phyloP scores from a whole-genome alignment of 2,329 filamentous ascomycete genomes.

The Emmonsia crescens region DNA sequence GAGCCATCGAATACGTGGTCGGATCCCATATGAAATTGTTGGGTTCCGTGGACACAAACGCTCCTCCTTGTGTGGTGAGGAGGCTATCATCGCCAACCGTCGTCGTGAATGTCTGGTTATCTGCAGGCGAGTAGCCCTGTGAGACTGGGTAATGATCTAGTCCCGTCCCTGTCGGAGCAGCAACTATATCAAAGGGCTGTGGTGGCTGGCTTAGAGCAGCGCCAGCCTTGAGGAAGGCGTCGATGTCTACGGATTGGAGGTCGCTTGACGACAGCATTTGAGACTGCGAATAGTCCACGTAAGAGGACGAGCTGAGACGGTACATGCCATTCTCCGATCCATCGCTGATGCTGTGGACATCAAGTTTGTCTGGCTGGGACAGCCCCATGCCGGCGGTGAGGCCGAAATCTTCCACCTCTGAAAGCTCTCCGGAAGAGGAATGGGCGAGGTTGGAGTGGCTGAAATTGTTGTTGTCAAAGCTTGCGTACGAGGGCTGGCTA shows the following conservation, averaged over 20 bases:
- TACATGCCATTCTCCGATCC: constrained; percentile 31
- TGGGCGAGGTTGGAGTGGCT: constrained; percentile 30
- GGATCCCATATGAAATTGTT: background rate
- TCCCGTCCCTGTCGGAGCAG: background rate
- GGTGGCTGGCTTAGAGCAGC: background rate
- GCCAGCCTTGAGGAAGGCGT: constrained; percentile 30
- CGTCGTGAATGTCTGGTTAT: background rate
- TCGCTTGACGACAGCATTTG: constrained; percentile 32
- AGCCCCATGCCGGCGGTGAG: constrained; percentile 13
- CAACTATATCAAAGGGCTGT: background rate
- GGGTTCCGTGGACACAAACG: background rate
- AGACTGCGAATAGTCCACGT: constrained; percentile 31
- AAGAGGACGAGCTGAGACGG: constrained; percentile 34
- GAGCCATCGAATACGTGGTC: background rate
- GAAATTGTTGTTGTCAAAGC: constrained; percentile 35
- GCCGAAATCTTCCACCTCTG: constrained; percentile 38
- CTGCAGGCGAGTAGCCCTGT: background rate
- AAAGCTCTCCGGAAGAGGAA: constrained; percentile 40
- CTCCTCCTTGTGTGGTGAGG: background rate
- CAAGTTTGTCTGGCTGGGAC: constrained; percentile 10
- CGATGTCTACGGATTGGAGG: constrained; percentile 32
- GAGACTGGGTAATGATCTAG: background rate
- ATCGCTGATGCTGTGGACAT: constrained; percentile 33
- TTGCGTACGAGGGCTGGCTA: constrained; percentile 37
- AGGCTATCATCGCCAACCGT: background rate